A percentile compares a stretch with the other conserved stretches of the same genome.
Conservation (phyloP, 2,329 filamentous ascomycete genomes). For the Myriosclerotinia duriaeana region DNA sequence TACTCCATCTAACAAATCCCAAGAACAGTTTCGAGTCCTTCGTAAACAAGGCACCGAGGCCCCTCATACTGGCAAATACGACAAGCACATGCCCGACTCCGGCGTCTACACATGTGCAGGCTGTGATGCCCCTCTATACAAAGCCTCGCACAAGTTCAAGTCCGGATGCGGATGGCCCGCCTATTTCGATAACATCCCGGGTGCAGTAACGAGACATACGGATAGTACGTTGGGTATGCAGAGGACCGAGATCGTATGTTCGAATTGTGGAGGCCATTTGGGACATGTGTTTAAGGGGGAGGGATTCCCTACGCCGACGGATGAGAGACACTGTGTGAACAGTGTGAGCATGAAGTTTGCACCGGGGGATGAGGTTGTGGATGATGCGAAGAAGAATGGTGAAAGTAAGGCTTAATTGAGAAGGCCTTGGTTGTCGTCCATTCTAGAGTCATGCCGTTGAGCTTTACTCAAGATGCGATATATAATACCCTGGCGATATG, state of each 20-base stretch:
- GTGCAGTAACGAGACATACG: conserved; percentile 78
- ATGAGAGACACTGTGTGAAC: conserved; percentile 97
- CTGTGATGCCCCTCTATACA: conserved; percentile 87
- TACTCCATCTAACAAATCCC: conserved; percentile 39
- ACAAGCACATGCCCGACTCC: conserved; percentile 74
- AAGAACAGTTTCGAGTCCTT: conserved; percentile 94
- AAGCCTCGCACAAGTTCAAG: conserved; percentile 90
- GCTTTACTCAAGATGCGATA: not conserved
- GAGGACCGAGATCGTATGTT: conserved; percentile 90
- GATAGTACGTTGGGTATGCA: conserved; percentile 78
- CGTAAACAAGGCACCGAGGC: conserved; percentile 89
- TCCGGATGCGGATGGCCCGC: conserved; percentile 97
- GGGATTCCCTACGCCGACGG: conserved; percentile 78
- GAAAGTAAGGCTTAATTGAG: conserved; percentile 21
- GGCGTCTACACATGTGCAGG: conserved; percentile 88
- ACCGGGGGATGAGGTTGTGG: conserved; percentile 57
- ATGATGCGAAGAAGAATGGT: conserved; percentile 43
- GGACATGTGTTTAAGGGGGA: conserved; percentile 93
- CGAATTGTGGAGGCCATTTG: conserved; percentile 88
- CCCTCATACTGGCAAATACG: conserved; percentile 76
- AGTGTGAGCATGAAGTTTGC: conserved; percentile 85
- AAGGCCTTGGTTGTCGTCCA: no score
- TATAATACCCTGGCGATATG: no score
- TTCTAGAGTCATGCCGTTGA: no score
- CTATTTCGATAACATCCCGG: conserved; percentile 93